Base-by-base conservation (phyloP, 1,139 yeast species). In the Magnusiomyces ingens region DNA sequence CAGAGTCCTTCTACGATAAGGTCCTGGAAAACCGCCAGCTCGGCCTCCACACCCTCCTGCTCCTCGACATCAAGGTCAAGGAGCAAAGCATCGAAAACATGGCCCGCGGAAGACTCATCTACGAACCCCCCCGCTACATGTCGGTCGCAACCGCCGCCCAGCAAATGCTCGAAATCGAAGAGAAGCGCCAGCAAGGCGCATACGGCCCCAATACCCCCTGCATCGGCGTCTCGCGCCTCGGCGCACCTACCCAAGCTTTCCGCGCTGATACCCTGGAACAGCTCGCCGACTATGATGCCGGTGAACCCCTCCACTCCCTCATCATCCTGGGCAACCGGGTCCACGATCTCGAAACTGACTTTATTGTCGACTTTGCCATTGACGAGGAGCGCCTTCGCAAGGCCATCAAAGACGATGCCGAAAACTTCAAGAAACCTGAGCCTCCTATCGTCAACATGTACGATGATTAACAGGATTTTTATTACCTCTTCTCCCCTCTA, bases 81-180 rank as follows among this genome's bases (percentile, higher is more conserved):
- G 99, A 93, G 69, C 99, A 93, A 71, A 88, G 95, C 66, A 78
- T 89, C 60, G 96, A 91, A 66, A 93, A 91, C 67, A 81, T 93
- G 85, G 95, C 96, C 50, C 80, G 96, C 58, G 99, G 98, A 1
- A 79, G 95, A 69, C 74, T 85, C 56, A 88, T 91, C 49, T 93
- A 88, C 67, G 99, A 93, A 68, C 98, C 98, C 46, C 99, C 99
- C 52, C 78, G 99, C 68, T 93, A 90, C 71, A 93, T 93, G 99
- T 80, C 82, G 59, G 89, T 93, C 60, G 81, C 85, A 55, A 88
- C 95, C 51, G 96, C 97, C 52, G 93, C 95, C 41, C 76, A 78
- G 57, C 98, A 93, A 70, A 75, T 93, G 61, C 71, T 93, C 52
- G 98, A 93, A 68, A 79, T 90, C 56, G 98, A 91, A 70, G 93